Evolutionary conservation across 2,329 filamentous ascomycete species (phyloP).

Genomic region (Arthrobotrys musiformis): DNA sequence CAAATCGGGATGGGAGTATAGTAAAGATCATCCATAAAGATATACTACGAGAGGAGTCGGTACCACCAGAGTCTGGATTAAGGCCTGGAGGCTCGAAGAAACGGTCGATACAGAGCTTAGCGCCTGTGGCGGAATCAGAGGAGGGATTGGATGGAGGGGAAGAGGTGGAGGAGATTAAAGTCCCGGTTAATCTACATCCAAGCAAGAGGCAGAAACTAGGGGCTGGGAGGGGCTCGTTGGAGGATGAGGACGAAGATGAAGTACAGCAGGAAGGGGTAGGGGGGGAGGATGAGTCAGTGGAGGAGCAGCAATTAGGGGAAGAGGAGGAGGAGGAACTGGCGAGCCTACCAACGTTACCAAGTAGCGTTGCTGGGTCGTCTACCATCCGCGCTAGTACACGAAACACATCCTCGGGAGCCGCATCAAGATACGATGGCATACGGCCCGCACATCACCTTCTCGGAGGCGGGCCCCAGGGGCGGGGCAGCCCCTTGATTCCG

Average conservation of each 20-base stretch:
- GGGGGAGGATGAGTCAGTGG: conserved; percentile 27
- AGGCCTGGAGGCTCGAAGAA: conserved; percentile 48
- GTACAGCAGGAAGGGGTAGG: conserved; percentile 18
- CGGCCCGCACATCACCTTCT: too few relatives aligned
- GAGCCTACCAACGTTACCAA: too few relatives aligned
- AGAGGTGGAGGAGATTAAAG: conserved; percentile 48
- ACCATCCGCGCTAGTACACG: too few relatives aligned
- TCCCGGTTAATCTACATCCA: conserved; percentile 32
- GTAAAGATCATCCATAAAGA: conserved; percentile 58
- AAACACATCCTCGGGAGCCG: too few relatives aligned
- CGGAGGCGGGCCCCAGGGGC: too few relatives aligned
- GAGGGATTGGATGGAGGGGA: conserved; percentile 56
- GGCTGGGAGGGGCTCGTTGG: background rate
- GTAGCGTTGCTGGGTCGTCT: too few relatives aligned
- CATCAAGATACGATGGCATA: too few relatives aligned
- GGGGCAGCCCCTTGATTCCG: conserved; percentile 39
- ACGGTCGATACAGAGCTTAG: conserved; percentile 32
- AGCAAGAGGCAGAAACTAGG: conserved; percentile 27
- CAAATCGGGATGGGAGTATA: conserved; percentile 56
- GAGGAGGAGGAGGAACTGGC: too few relatives aligned
- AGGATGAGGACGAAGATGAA: background rate
- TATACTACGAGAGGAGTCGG: conserved; percentile 55
- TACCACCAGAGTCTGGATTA: conserved; percentile 58
- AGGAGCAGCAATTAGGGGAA: conserved; percentile 33
- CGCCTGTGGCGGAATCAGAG: conserved; percentile 42